Percentiles rank a stretch among this genome's conserved stretches.
These are phyloP conservation scores for Zea mays DNA, from an alignment of 176 grass and related monocot species.

Conservation along the genomic window DNA sequence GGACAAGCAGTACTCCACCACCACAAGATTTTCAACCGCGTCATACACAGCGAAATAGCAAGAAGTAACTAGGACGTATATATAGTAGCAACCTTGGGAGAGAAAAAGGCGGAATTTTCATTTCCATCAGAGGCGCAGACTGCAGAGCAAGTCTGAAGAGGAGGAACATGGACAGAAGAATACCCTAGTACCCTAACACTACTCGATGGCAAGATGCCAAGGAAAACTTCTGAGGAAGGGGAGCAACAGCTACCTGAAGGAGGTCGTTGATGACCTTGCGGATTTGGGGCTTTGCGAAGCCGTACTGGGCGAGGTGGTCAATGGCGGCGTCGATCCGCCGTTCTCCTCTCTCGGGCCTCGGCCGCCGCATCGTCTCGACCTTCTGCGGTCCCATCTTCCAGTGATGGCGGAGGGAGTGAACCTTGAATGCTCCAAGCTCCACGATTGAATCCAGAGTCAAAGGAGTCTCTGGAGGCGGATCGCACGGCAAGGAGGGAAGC, in stretches of 20 bases:
- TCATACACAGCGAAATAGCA: not conserved
- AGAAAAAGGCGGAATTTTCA: not conserved
- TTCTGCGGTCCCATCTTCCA: too few relatives aligned
- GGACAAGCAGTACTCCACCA: not conserved
- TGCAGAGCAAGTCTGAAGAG: not conserved
- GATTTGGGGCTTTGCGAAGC: constrained; percentile 16
- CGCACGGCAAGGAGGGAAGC: not conserved
- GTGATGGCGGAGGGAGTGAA: not conserved
- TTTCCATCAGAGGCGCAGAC: not conserved
- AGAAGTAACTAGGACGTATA: not conserved
- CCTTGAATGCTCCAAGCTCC: not conserved
- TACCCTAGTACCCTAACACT: not conserved
- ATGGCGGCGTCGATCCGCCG: constrained; percentile 27
- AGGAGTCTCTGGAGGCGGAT: too few relatives aligned
- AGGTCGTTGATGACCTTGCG: constrained; percentile 6
- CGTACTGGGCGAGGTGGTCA: not conserved
- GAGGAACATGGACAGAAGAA: not conserved
- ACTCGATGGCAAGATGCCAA: not conserved
- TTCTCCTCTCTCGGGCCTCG: constrained; percentile 11
- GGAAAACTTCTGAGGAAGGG: not conserved
- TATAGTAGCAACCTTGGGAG: not conserved
- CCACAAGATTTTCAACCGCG: not conserved
- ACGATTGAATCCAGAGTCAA: not conserved
- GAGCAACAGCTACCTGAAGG: not conserved
- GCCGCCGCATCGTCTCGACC: not conserved